phyloP scores from a whole-genome alignment of 1,284 basidiomycete species.

The Trichosporon sp. region DNA sequence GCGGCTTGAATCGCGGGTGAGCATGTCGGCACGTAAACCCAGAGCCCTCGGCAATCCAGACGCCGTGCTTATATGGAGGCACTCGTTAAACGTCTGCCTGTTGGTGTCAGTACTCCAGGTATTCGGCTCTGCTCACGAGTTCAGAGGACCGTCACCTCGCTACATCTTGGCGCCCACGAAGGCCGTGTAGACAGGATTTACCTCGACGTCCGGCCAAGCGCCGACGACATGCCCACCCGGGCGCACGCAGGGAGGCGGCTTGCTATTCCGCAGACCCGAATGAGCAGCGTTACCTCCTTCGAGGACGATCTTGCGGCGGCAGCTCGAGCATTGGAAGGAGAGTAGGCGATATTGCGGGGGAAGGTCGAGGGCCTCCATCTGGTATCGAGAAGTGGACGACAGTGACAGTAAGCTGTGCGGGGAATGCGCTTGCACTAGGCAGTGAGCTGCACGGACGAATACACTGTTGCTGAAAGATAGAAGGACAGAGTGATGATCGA shows the following conservation, averaged over 20 bases:
- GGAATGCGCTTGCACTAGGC: too few relatives aligned
- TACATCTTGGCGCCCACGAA: not conserved
- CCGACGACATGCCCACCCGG: not conserved
- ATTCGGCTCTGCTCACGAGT: not conserved
- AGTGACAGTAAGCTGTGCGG: too few relatives aligned
- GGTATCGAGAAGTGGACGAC: too few relatives aligned
- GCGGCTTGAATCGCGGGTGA: too few relatives aligned
- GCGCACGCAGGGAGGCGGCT: not conserved
- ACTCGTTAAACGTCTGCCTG: too few relatives aligned
- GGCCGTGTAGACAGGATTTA: not conserved
- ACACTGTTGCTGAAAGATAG: too few relatives aligned
- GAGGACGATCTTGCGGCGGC: not conserved
- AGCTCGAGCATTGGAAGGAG: not conserved
- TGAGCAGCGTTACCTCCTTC: not conserved
- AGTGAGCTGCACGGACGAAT: too few relatives aligned
- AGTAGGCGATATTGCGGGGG: not conserved
- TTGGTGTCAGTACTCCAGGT: not conserved
- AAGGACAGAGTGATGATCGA: too few relatives aligned
- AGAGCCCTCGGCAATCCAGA: too few relatives aligned
- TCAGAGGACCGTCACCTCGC: too few relatives aligned
- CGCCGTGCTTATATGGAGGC: not conserved
- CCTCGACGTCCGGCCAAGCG: not conserved
- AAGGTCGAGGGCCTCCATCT: not conserved
- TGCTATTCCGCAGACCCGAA: not conserved
- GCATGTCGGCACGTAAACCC: too few relatives aligned